These are phyloP conservation scores for Byssochlamys sp. DNA, from an alignment of 2,329 filamentous ascomycete genomes.

Conservation along the genomic window DNA sequence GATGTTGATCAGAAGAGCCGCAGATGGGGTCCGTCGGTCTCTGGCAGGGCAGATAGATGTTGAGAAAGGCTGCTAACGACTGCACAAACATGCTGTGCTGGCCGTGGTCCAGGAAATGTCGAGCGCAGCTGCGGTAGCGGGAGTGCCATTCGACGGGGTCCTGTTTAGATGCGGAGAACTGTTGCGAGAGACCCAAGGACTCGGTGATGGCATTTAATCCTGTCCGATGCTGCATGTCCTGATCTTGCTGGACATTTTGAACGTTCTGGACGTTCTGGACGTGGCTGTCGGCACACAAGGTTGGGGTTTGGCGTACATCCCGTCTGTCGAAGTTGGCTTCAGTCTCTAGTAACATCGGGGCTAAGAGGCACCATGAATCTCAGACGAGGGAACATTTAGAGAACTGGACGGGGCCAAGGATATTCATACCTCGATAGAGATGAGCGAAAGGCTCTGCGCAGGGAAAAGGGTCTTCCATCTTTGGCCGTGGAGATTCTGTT, in stretches of 20 bases:
- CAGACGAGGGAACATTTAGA: neutral
- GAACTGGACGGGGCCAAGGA: neutral
- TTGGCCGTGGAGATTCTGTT: constrained; percentile 2
- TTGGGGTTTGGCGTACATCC: neutral
- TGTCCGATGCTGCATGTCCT: constrained; percentile 2
- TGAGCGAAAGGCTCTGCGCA: neutral
- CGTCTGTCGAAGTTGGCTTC: neutral
- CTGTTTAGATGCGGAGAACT: constrained; percentile 36
- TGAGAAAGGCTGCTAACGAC: constrained; percentile 78
- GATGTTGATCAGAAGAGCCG: constrained; percentile 26
- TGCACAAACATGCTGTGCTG: constrained; percentile 73
- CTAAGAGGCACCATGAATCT: neutral
- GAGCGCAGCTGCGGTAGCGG: constrained; percentile 73
- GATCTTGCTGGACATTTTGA: neutral
- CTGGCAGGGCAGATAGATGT: constrained; percentile 83
- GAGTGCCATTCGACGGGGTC: constrained; percentile 81
- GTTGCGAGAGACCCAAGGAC: constrained; percentile 1
- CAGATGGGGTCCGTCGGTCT: constrained; percentile 39
- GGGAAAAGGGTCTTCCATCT: neutral
- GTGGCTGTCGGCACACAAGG: neutral
- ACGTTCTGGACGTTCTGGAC: neutral
- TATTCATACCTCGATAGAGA: constrained; percentile 2
- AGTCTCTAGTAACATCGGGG: neutral
- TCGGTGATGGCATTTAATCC: constrained; percentile 1
- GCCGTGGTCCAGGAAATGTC: constrained; percentile 79